Conservation (phyloP, 306 rosid genomes). For the Vachellia pachyceras region DNA sequence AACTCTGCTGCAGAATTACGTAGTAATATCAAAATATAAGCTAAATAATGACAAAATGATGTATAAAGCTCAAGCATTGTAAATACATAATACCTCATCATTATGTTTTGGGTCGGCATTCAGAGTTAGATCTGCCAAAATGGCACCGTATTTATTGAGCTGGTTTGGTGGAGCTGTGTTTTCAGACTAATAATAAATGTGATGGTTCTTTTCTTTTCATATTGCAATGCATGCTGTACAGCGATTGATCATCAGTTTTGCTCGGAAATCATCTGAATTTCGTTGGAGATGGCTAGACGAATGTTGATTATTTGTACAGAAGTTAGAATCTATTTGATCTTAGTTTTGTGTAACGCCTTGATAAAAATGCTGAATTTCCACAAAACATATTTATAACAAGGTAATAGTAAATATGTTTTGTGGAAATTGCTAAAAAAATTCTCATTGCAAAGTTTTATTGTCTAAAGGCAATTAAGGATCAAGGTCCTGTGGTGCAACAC, state of each 20-base stretch:
- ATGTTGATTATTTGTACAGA: not conserved
- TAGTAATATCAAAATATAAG: constrained; percentile 8
- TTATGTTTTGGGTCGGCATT: constrained; percentile 2
- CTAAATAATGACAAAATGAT: constrained; percentile 9
- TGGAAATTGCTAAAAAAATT: too few relatives aligned
- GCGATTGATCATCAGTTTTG: not conserved
- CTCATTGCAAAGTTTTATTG: too few relatives aligned
- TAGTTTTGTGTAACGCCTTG: not conserved
- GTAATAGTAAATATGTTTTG: too few relatives aligned
- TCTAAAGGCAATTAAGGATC: too few relatives aligned
- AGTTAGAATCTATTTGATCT: not conserved
- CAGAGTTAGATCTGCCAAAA: constrained; percentile 15
- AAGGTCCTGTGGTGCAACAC: too few relatives aligned
- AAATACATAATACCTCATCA: constrained; percentile 26
- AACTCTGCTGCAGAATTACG: not conserved
- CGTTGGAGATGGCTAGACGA: not conserved
- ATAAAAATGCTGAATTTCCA: too few relatives aligned
- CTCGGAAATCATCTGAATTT: not conserved
- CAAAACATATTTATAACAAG: too few relatives aligned
- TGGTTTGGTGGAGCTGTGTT: not conserved
- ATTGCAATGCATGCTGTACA: not conserved
- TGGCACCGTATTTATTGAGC: not conserved
- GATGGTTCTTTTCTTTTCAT: not conserved
- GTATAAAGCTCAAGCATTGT: not conserved
- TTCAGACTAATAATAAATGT: not conserved